Base-by-base conservation (phyloP, 1,284 basidiomycete species). In the Athelia sp. region DNA sequence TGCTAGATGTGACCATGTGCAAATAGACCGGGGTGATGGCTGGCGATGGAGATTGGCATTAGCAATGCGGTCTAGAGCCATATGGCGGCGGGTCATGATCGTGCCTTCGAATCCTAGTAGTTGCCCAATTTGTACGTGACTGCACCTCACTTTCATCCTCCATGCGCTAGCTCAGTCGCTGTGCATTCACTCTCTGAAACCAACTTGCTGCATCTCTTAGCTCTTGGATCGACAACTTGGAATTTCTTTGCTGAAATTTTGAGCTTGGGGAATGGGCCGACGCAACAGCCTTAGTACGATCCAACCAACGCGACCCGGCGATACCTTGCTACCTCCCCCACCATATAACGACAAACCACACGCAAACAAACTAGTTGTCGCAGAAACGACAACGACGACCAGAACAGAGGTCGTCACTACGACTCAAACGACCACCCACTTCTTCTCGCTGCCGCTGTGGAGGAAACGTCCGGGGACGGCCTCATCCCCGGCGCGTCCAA, bases 401-500 rank as follows among this genome's bases (percentile, higher is more conserved):
- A 76, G 75, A 10, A 71, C 74, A 53, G 63, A 73, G 46, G 68
- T 77, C 19, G 72, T 71, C 10, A 78, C 76, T 14, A 78, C 75
- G 15, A 76, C 76, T 0, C 70, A 73, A 17, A 71, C 72, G 3
- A 72, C 69, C 43, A 74, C 79, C 36, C 79, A 81, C 64, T 81
- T 86, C 67, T 81, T 87, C 62, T 80, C 84, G 32, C 62, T 82
- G 23, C 81, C 84, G 17, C 70, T 75, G 50, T 85, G 83, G 84
- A 78, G 26, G 58, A 81, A 78, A 56, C 78, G 78, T 48, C 67
- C 65, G 26, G 62, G 62, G 45, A 61, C 66, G 29, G 59, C 61
- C 24, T 58, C 62, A 22, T 53, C 64, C 26, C 55, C 62, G 31
- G 50, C 60, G n/a, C 64, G 54, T 52, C 58, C 57, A 43, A 55